Evolutionary conservation across 2,329 filamentous ascomycete genomes (phyloP), one percentile per base, ranked within the genome.

Genomic region (Cladobotryum mycophilum): DNA sequence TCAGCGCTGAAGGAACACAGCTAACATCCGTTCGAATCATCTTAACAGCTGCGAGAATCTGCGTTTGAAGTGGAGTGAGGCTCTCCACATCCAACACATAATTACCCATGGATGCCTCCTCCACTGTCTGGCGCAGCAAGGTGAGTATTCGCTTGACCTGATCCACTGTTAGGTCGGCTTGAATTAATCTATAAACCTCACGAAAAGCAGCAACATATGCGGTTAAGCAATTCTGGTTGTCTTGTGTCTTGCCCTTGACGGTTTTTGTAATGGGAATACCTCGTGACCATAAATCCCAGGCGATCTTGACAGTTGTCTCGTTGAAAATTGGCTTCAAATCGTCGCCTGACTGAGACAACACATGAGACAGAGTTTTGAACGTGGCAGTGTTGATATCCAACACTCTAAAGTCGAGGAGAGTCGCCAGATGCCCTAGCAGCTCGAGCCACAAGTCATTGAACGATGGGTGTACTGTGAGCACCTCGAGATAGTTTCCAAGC

Each of bases 171-270:
- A 96, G 71, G 14, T 81, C 78, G 7, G 75, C 69, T 52, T 85
- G 77, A 44, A 89, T 81, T 5, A 96, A 77, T 1, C 82, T 79
- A 61, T 96, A 95, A 1, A 97, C 76, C 58, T 93, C 85, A 50
- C 82, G 75, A 38, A 93, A 79, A 1, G 86, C 79, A 18, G 84
- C 78, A 1, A 93, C 80, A 69, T 96, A 96, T n/a, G 90, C 87
- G 30, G 88, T 72, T n/a, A 92, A 79, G 11, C 88, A 90, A 51
- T 85, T 84, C 63, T 96, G 89, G 57, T 93, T 95, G 54, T 87
- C 79, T 2, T 70, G 70, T 1, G 73, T 67, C 45, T 75, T 75
- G 25, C 53, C 53, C 11, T 55, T 58, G 11, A 47, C 53, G 12
- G 56, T 58, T 33, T 69, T 69, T 1, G 73, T 67, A 3, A 75